Evolutionary conservation across 2,329 filamentous ascomycete genomes (phyloP).

Genomic region (Fusarium hainanense): DNA sequence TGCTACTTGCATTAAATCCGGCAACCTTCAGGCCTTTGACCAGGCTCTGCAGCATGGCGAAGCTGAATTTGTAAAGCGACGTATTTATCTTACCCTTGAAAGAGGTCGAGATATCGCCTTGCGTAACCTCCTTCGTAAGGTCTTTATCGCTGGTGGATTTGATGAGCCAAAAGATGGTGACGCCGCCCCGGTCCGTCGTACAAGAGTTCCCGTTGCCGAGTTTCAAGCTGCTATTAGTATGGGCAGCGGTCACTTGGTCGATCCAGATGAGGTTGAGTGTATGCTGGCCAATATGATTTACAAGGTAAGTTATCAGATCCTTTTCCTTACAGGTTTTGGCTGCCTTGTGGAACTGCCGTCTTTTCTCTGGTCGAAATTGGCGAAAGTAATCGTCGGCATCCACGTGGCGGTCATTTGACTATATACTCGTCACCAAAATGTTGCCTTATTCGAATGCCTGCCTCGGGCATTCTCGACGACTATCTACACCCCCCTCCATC

Average conservation of each 20-base stretch:
- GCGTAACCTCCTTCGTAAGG: conserved; percentile 90
- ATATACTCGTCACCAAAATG: conserved; percentile 42
- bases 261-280: conserved; percentile 95
- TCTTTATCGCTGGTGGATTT: conserved; percentile 86
- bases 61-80: conserved; percentile 90
- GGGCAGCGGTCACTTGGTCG: conserved; percentile 74
- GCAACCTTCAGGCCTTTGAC: conserved; percentile 87
- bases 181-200: conserved; percentile 71
- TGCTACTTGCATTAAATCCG: conserved; percentile 80
- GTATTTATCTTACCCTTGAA: conserved; percentile 95
- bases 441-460: conserved; percentile 39
- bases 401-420: conserved; percentile 40
- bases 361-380: not conserved
- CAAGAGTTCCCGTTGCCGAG: conserved; percentile 83
- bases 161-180: conserved; percentile 79
- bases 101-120: conserved; percentile 90
- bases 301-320: conserved; percentile 71
- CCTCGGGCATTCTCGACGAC: conserved; percentile 38
- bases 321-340: conserved; percentile 9
- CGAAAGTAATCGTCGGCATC: conserved; percentile 14
- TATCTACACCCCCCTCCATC: conserved; percentile 35
- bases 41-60: conserved; percentile 82
- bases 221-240: conserved; percentile 87
- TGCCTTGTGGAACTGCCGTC: conserved; percentile 6
- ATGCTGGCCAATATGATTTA: conserved; percentile 97